Evolutionary conservation across 257 asterid species (phyloP), one percentile per base, ranked within the genome.

Genomic region (Cruciata laevipes): DNA sequence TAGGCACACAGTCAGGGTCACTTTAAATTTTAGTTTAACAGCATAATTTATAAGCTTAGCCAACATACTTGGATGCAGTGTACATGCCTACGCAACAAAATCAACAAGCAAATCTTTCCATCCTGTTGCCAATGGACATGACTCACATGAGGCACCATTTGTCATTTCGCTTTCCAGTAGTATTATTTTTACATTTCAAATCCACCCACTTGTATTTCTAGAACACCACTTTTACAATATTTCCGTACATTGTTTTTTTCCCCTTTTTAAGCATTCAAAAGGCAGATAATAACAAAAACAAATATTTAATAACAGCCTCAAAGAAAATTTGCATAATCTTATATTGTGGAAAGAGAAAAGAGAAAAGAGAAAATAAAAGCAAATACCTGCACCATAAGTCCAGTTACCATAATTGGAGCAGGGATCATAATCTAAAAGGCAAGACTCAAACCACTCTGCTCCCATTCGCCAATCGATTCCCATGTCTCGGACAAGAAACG

Each of bases 391-490:
- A 63, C 98, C 98, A 49, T 92, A 92, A 18, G 97, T 85, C 98
- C 97, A 92, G 68, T 92, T 92, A 7, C 98, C 97, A 74, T 92
- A 92, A 66, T 92, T 92, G 68, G 98, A 92, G 77, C 96, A 92
- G 31, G 98, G 98, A 76, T 92, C 98, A 56, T 89, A 89, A 73
- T 92, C 98, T 76, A 92, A 74, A 61, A 92, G 97, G 78, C 86
- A 89, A 2, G 97, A 82, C 87, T 92, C 98, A 27, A 92, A 92
- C 98, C 98, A 92, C 75, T 92, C 98, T 21, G 98, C 98, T 74
- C 98, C 98, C 95, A 92, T 92, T 78, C 98, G 81, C 98, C 98
- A 92, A 83, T 92, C 98, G 14, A 89, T 77, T 63, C 93, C 95
- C 96, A 92, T 86, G 80, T 92, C 98, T 68, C 98, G 93, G 66